Evolutionary conservation across 306 rosid species (phyloP).

Genomic region (Senna siamea): DNA sequence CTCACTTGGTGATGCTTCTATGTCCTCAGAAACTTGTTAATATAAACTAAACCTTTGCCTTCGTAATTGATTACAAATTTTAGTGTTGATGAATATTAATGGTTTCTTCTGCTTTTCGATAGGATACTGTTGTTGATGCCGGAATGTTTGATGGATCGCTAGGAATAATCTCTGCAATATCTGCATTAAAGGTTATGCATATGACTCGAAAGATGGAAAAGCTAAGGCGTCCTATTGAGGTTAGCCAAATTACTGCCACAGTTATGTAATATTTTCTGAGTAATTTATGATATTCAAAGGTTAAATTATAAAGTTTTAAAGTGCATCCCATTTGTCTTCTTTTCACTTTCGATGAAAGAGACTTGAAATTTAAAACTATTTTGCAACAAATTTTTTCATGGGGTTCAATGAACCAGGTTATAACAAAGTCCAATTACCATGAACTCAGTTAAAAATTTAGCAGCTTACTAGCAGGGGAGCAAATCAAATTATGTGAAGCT

Average conservation of each 20-base stretch:
- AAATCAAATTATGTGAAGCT: neutral
- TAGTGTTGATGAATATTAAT: slow-evolving; percentile 2
- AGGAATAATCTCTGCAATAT: slow-evolving; percentile 82
- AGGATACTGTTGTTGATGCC: slow-evolving; percentile 97
- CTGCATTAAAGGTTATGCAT: slow-evolving; percentile 80
- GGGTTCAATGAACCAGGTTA: neutral
- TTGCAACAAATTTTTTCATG: neutral
- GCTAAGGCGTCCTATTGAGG: slow-evolving; percentile 85
- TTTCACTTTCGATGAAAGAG: slow-evolving; percentile 5
- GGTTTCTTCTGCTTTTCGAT: slow-evolving; percentile 29
- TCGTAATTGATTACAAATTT: slow-evolving; percentile 17
- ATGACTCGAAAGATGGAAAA: slow-evolving; percentile 58
- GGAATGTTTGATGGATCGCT: slow-evolving; percentile 90
- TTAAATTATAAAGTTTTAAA: neutral
- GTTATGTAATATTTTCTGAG: slow-evolving; percentile 8
- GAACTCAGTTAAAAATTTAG: neutral
- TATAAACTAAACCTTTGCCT: slow-evolving; percentile 28
- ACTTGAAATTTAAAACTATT: neutral
- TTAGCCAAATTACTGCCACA: slow-evolving; percentile 42
- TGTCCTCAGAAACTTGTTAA: neutral
- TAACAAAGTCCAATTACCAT: neutral
- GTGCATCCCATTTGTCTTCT: neutral
- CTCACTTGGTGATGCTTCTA: slow-evolving; percentile 72
- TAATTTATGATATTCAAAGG: neutral
- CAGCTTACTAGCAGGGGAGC: neutral